Percentiles rank a stretch among this genome's conserved stretches.
phyloP scores from a whole-genome alignment of 495 filamentous ascomycete genomes.

The Oidiodendron maius region DNA sequence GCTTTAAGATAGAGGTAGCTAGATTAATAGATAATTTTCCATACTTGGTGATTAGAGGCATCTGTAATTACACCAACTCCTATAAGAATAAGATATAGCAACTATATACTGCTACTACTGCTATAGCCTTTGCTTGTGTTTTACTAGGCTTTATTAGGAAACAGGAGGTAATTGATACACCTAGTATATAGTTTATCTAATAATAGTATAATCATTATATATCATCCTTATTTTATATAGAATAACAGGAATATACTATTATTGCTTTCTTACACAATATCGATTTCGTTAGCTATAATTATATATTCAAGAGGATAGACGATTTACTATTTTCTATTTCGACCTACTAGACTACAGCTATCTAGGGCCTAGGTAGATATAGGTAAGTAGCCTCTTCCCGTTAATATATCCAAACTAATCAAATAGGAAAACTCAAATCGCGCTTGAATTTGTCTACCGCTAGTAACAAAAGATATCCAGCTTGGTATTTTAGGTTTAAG shows the following conservation, averaged over 20 bases:
- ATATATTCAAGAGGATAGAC: slow-evolving; percentile 3
- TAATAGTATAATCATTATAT: not conserved
- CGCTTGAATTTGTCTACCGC: slow-evolving; percentile 13
- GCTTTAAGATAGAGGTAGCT: slow-evolving; percentile 31
- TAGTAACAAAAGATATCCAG: slow-evolving; percentile 1
- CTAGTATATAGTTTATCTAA: not conserved
- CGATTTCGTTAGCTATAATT: slow-evolving; percentile 1
- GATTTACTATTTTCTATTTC: not conserved
- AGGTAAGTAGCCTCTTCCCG: not conserved
- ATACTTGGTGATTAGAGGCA: slow-evolving; percentile 29
- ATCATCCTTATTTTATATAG: too few relatives aligned
- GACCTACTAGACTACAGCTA: not conserved
- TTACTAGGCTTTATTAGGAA: not conserved
- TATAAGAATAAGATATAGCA: slow-evolving; percentile 32
- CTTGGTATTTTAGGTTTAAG: slow-evolving; percentile 13
- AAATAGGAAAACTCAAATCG: slow-evolving; percentile 9
- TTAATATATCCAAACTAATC: not conserved
- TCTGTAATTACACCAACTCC: slow-evolving; percentile 33
- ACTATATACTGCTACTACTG: not conserved
- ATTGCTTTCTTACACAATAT: slow-evolving; percentile 4
- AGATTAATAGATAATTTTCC: not conserved
- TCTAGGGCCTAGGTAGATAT: slow-evolving; percentile 8
- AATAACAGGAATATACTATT: too few relatives aligned
- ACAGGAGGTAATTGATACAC: not conserved
- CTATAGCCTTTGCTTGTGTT: not conserved